A percentile compares a stretch with the other conserved stretches of the same genome.
Conservation (phyloP, 1,284 basidiomycete species). For the Rhodotorula glutinis region DNA sequence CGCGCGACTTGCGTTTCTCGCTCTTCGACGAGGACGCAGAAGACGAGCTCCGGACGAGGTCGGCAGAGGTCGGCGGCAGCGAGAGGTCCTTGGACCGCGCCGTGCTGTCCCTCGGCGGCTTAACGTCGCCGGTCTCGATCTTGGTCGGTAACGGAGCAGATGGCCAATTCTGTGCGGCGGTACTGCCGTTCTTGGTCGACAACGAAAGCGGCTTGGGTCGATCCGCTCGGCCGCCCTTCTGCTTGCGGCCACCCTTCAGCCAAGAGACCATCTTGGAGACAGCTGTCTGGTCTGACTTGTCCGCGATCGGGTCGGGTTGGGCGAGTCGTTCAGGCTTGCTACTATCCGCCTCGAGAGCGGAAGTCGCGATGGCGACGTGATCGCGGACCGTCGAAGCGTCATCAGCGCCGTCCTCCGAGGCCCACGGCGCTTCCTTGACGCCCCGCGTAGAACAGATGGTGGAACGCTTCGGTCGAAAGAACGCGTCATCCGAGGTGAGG, state of each 20-base stretch:
- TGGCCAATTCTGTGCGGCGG: not conserved
- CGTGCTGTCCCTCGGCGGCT: not conserved
- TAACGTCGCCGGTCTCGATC: conserved; percentile 20
- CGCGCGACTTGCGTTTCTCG: conserved; percentile 11
- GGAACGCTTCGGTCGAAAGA: conserved; percentile 39
- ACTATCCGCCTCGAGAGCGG: not conserved
- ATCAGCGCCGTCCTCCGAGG: conserved; percentile 38
- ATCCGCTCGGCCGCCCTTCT: conserved; percentile 25
- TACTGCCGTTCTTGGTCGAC: not conserved
- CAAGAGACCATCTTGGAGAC: conserved; percentile 44
- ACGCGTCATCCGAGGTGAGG: conserved; percentile 34
- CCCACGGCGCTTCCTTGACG: conserved; percentile 45
- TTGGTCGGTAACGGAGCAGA: conserved; percentile 12
- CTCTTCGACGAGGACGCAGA: conserved; percentile 6
- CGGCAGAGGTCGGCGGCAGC: not conserved
- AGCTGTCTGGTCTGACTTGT: conserved; percentile 28
- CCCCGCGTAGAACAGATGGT: conserved; percentile 47
- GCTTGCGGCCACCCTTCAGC: conserved; percentile 38
- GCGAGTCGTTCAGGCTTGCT: not conserved
- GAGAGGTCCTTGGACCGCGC: not conserved
- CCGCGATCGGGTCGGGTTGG: not conserved
- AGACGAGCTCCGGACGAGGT: not conserved
- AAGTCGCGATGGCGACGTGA: not conserved
- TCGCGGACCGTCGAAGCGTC: not conserved
- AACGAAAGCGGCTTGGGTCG: conserved; percentile 2